Conservation (phyloP, 164 flowering plant genomes). For the Vitis rotundifolia region DNA sequence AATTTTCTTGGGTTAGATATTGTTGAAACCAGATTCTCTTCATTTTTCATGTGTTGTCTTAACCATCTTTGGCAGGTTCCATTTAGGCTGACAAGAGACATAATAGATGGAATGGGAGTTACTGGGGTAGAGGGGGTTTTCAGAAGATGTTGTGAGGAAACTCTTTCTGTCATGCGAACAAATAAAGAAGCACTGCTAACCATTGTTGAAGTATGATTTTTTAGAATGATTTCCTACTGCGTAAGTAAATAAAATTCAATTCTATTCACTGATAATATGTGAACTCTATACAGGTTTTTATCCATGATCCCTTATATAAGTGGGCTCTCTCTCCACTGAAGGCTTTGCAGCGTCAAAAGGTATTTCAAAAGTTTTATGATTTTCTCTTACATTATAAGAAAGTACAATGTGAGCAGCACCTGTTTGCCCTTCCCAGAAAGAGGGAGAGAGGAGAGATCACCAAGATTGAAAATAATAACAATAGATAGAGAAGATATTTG, state of each 20-base stretch:
- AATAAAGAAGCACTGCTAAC: conserved; percentile 96
- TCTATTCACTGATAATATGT: conserved; percentile 2
- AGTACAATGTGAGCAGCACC: background rate
- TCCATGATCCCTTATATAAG: conserved; percentile 96
- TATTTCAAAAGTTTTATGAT: conserved; percentile 19
- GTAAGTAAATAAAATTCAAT: background rate
- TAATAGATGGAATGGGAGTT: conserved; percentile 96
- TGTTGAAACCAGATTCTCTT: background rate
- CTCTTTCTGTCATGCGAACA: conserved; percentile 90
- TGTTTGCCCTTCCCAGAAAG: background rate
- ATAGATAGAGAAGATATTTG: background rate
- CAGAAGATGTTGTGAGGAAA: conserved; percentile 96
- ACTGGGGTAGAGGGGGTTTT: conserved; percentile 96
- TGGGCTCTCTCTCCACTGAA: conserved; percentile 98
- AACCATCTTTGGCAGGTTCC: conserved; percentile 61
- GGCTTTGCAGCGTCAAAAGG: conserved; percentile 98
- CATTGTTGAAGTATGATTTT: conserved; percentile 74
- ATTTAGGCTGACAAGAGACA: conserved; percentile 96
- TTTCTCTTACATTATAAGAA: background rate
- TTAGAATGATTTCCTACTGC: background rate
- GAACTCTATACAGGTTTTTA: conserved; percentile 73
- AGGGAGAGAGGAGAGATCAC: background rate
- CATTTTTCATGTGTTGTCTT: background rate
- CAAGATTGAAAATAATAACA: background rate
- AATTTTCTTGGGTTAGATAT: background rate